Evolutionary conservation across 2,329 filamentous ascomycete species (phyloP), one percentile per base, ranked within the genome.

Genomic region (Monilinia fructicola): DNA sequence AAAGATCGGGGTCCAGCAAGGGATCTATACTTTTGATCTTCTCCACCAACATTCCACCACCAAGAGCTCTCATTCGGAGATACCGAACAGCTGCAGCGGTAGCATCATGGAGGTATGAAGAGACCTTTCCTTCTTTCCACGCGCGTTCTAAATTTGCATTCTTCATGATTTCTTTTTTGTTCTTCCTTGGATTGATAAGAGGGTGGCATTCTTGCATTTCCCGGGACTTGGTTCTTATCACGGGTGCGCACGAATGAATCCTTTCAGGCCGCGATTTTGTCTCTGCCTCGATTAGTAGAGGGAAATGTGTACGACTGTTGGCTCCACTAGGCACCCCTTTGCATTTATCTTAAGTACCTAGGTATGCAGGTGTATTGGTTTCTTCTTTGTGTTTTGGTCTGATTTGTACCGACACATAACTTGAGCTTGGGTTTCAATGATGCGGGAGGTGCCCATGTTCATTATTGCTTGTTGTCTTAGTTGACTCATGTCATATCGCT

Each of bases 31-130:
- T 48, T 38, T 18, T 4, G 21, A 16, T 46, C 28, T 21, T 26
- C 56, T 48, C 56, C 56, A 50, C 42, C 23, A 35, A 28, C 44
- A 48, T 52, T 61, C 58, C 31, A 52, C 11, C 48, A 44, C 35
- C 46, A n/a, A 26, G 26, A 35, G 18, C 21, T 7, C 35, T 3
- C n/a, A 23, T 9, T n/a, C 21, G 18, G 40, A 23, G 16, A 38
- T 46, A 26, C 23, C 53, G 18, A 42, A 10, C 21, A 38, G 18
- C n/a, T 35, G 1, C 31, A 50, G 54, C n/a, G 26, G 1, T 23
- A 50, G 54, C 26, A 62, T 59, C 56, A 71, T 71, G 70, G 70
- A 71, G 70, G 70, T 71, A 71, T 66, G 70, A 53, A 42, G 21
- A 60, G 35, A 4, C 6, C 10, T 58, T 50, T 35, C 14, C 21